Base-by-base conservation (phyloP, 176 grass and related monocot species). In the Hordeum vulgare region DNA sequence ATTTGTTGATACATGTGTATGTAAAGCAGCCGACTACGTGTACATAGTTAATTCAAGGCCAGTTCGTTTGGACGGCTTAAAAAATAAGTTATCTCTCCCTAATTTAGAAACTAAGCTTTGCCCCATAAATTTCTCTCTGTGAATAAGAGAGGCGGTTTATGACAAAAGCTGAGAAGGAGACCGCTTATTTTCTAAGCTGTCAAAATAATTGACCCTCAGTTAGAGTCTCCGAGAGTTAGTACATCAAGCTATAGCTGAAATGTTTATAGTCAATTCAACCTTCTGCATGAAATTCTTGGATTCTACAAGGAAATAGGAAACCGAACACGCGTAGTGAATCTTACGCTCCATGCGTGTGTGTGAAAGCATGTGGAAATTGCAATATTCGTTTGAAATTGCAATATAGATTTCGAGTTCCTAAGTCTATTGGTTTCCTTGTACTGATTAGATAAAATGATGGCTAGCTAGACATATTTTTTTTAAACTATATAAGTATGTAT, bases 181-280 rank as follows among this genome's bases (percentile, higher is more conserved):
- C 3, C 3, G 31, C 31, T 33, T 33, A 33, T 33, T 33, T 33
- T 33, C 31, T 33, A 33, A 33, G 31, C 31, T 33, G 31, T 4
- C 29, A 33, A 33, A 33, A 33, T 2, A 33, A 33, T 3, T 33
- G 31, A 4, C 31, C 31, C 31, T 33, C 31, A 59, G 45, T 17
- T 14, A 17, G 15, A 49, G 45, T 49, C 23, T 86, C 78, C 47
- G 18, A 37, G 20, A 10, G 45, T 49, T 34, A 11, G 35, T 78
- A 82, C 21, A 33, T 64, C 29, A 28, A 49, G 49, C 35, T 65
- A 40, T 40, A 53, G 57, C 25, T 86, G n/a, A 73, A 86, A 64
- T 31, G 18, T 65, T 41, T 78, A 71, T 61, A 85, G 88, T 86
- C 83, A 82, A 82, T 65, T 85, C 25, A 85, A 89, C 64, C 26